Conservation (phyloP, 306 rosid genomes). For the Vigna trinervia region DNA sequence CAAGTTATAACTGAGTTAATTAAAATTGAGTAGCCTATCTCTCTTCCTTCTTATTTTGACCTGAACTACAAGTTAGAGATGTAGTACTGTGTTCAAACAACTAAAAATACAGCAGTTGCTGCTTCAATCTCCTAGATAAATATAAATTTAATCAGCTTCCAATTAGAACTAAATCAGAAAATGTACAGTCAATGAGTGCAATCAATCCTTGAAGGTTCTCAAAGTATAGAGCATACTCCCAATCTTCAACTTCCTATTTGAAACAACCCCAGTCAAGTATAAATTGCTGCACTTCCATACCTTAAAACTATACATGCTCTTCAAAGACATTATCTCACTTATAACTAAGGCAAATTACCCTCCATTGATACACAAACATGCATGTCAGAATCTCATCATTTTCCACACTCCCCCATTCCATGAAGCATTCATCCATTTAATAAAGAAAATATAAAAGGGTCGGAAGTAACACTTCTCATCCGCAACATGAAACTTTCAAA, state of each 20-base stretch:
- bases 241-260: conserved; percentile 17
- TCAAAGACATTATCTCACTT: conserved; percentile 11
- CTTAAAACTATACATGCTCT: conserved; percentile 20
- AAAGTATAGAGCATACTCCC: conserved; percentile 8
- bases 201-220: neutral
- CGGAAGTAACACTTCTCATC: neutral
- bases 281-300: conserved; percentile 21
- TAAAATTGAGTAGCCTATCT: conserved; percentile 1
- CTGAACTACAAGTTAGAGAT: conserved; percentile 22
- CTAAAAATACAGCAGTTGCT: neutral
- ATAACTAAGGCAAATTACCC: neutral
- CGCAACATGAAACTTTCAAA: neutral
- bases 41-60: neutral
- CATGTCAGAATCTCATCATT: neutral
- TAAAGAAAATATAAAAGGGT: conserved; percentile 4
- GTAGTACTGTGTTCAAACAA: neutral
- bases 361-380: conserved; percentile 30
- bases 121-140: conserved; percentile 20
- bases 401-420: conserved; percentile 21
- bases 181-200: neutral
- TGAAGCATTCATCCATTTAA: conserved; percentile 11
- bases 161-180: neutral
- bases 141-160: neutral
- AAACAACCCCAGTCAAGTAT: neutral
- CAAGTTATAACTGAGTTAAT: too few species aligned